These are phyloP conservation scores for Aspergillus calidoustus DNA, from an alignment of 2,329 filamentous ascomycete species.

Conservation along the genomic window DNA sequence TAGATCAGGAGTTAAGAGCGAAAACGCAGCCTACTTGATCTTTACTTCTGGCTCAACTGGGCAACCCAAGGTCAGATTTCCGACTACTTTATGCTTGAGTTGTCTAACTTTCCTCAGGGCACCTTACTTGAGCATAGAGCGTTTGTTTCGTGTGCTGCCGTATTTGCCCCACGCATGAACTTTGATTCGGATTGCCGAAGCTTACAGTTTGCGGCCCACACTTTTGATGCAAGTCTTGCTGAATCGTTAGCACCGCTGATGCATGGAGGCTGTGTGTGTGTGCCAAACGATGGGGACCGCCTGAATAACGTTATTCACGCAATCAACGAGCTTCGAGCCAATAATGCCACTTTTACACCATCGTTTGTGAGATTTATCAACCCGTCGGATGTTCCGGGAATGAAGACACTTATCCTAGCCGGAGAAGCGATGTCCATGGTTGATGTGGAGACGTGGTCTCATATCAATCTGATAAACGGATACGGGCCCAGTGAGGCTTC, in stretches of 20 bases:
- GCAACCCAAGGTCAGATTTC: slow-evolving; percentile 52
- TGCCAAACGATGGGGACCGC: slow-evolving; percentile 57
- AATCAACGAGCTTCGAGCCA: slow-evolving; percentile 59
- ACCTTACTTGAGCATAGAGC: slow-evolving; percentile 67
- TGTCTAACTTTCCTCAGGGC: slow-evolving; percentile 45
- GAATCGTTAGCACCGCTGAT: slow-evolving; percentile 61
- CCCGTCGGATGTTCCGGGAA: slow-evolving; percentile 47
- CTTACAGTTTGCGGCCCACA: slow-evolving; percentile 61
- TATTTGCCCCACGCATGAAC: slow-evolving; percentile 55
- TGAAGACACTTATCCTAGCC: slow-evolving; percentile 49
- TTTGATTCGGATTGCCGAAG: slow-evolving; percentile 60
- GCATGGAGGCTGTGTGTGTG: slow-evolving; percentile 62
- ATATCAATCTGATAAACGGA: slow-evolving; percentile 46
- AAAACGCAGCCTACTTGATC: slow-evolving; percentile 58
- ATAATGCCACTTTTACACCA: slow-evolving; percentile 63
- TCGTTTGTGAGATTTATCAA: slow-evolving; percentile 58
- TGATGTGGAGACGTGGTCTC: slow-evolving; percentile 43
- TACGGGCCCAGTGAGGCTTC: slow-evolving; percentile 52
- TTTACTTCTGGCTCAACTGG: slow-evolving; percentile 64
- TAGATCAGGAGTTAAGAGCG: slow-evolving; percentile 32
- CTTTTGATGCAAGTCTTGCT: slow-evolving; percentile 59
- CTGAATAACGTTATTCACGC: slow-evolving; percentile 55
- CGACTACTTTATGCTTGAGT: not conserved
- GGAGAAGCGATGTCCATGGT: slow-evolving; percentile 56
- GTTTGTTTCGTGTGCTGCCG: slow-evolving; percentile 59